Conservation (phyloP, 2,329 filamentous ascomycete species). For the Didymella sp. region DNA sequence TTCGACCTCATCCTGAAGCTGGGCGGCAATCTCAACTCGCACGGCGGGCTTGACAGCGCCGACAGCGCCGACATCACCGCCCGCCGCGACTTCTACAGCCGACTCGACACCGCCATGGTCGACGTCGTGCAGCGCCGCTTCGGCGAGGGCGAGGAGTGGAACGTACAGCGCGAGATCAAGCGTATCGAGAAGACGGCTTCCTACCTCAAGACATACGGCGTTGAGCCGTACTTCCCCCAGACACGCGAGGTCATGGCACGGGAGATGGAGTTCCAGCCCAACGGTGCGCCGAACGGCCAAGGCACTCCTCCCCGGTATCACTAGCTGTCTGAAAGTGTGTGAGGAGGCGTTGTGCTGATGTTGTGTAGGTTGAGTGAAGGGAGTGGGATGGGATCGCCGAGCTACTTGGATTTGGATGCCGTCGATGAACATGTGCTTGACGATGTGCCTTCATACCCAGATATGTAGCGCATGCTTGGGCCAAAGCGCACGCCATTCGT, state of each 20-base stretch:
- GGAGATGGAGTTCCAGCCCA: conserved; percentile 47
- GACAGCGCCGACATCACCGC: conserved; percentile 58
- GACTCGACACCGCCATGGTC: conserved; percentile 60
- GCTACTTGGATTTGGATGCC: not conserved
- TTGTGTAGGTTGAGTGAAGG: conserved; percentile 7
- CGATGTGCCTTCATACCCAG: not conserved
- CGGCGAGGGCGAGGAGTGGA: conserved; percentile 60
- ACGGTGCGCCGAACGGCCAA: conserved; percentile 37
- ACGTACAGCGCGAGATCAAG: conserved; percentile 61
- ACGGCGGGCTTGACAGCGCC: conserved; percentile 59
- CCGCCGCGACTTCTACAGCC: conserved; percentile 58
- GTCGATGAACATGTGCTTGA: not conserved
- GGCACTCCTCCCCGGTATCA: conserved; percentile 48
- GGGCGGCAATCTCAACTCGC: conserved; percentile 62
- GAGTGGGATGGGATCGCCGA: not conserved
- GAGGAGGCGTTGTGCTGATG: conserved; percentile 25
- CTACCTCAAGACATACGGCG: conserved; percentile 59
- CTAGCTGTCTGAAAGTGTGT: conserved; percentile 23
- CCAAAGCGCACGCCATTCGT: not conserved
- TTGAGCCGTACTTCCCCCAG: conserved; percentile 61
- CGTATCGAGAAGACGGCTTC: conserved; percentile 63
- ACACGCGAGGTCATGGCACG: conserved; percentile 59
- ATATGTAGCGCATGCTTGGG: not conserved
- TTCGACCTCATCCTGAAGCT: conserved; percentile 64
- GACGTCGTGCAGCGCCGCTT: conserved; percentile 60